Percentiles rank a stretch among this genome's conserved stretches.
Conservation (phyloP, 1,284 basidiomycete genomes). For the Veloboletus limbatus region DNA sequence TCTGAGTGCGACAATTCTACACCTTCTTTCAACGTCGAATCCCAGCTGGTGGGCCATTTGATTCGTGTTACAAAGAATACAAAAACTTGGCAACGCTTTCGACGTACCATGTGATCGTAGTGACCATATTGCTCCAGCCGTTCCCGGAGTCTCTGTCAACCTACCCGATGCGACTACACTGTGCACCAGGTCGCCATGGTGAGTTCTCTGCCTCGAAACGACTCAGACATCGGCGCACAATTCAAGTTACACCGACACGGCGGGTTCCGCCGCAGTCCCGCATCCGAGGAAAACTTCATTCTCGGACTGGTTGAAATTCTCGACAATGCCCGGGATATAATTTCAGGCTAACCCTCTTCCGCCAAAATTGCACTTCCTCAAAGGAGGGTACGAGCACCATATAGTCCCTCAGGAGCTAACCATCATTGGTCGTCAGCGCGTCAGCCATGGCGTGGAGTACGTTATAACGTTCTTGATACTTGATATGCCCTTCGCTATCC, state of each 20-base stretch:
- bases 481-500: slow-evolving; percentile 24
- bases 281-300: slow-evolving; percentile 34
- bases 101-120: slow-evolving; percentile 40
- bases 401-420: slow-evolving; percentile 43
- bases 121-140: slow-evolving; percentile 36
- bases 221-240: not conserved
- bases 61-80: not conserved
- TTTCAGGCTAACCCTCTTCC: slow-evolving; percentile 36
- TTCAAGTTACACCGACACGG: slow-evolving; percentile 42
- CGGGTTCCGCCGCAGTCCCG: slow-evolving; percentile 38
- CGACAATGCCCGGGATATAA: slow-evolving; percentile 27
- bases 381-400: slow-evolving; percentile 39
- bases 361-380: slow-evolving; percentile 38
- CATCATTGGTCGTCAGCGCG: slow-evolving; percentile 39
- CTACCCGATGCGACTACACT: slow-evolving; percentile 43
- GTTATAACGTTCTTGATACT: no score
- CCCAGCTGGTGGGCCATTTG: slow-evolving; percentile 5
- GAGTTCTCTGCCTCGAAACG: slow-evolving; percentile 7
- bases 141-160: slow-evolving; percentile 31
- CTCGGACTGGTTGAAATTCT: slow-evolving; percentile 39
- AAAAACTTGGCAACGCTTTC: slow-evolving; percentile 37
- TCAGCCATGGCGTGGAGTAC: slow-evolving; percentile 44
- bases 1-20: slow-evolving; percentile 9
- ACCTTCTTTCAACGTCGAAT: no score
- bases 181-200: slow-evolving; percentile 45